Evolutionary conservation across 2,329 filamentous ascomycete species (phyloP).

Genomic region (Parastagonospora avenae): DNA sequence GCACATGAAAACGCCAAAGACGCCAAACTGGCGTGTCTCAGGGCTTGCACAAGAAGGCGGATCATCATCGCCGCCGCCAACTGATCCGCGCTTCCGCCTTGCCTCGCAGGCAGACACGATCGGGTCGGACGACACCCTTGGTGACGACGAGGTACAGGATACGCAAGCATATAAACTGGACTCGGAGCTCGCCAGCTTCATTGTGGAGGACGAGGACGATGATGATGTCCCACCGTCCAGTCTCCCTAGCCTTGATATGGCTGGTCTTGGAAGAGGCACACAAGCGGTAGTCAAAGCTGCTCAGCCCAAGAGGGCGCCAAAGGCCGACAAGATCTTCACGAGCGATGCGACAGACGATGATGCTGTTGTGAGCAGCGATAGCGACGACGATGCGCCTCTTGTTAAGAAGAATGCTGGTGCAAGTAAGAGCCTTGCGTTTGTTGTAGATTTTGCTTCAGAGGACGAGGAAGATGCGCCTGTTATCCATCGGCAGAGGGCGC

Average conservation of each 20-base stretch:
- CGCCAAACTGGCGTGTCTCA: slow-evolving; percentile 32
- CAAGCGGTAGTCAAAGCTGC: slow-evolving; percentile 39
- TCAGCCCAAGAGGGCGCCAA: slow-evolving; percentile 23
- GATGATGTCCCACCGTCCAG: slow-evolving; percentile 39
- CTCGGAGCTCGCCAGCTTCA: slow-evolving; percentile 54
- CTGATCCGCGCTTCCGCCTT: slow-evolving; percentile 45
- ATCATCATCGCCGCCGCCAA: slow-evolving; percentile 46
- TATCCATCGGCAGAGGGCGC: slow-evolving; percentile 26
- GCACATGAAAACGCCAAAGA: slow-evolving; percentile 25
- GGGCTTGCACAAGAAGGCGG: slow-evolving; percentile 39
- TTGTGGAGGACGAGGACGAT: slow-evolving; percentile 50
- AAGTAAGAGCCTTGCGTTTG: slow-evolving; percentile 21
- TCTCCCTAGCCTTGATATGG: slow-evolving; percentile 34
- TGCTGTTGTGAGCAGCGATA: slow-evolving; percentile 42
- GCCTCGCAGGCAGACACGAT: slow-evolving; percentile 48
- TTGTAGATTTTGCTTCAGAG: slow-evolving; percentile 32
- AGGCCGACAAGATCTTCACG: slow-evolving; percentile 41
- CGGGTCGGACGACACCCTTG: slow-evolving; percentile 52
- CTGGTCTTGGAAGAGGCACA: slow-evolving; percentile 37
- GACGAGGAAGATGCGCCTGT: slow-evolving; percentile 26
- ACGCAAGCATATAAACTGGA: slow-evolving; percentile 50
- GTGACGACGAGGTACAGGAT: slow-evolving; percentile 43
- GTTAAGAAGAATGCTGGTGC: slow-evolving; percentile 9
- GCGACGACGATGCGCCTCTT: slow-evolving; percentile 31
- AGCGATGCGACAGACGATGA: slow-evolving; percentile 43